phyloP scores from a whole-genome alignment of 805 yeast genomes.

The Schizosaccharomyces cryophilus region DNA sequence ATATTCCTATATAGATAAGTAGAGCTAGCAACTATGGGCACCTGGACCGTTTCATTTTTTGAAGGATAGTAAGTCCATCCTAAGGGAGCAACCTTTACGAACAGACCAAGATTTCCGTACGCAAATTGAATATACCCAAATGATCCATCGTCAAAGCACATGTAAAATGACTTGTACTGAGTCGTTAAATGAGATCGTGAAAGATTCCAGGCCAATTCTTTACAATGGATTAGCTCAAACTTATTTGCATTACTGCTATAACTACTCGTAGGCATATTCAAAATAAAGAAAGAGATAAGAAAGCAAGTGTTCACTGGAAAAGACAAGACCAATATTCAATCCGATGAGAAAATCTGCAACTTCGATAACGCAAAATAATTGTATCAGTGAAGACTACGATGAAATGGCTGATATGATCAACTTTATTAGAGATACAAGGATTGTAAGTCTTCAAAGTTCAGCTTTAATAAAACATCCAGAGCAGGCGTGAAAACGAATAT shows the following conservation, averaged over 20 bases:
- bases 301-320: neutral
- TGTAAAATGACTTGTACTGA: constrained; percentile 2
- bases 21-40: neutral
- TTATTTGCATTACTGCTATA: neutral
- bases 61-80: constrained; percentile 2
- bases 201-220: neutral
- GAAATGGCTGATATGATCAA: no score
- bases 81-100: constrained; percentile 1
- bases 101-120: constrained; percentile 2
- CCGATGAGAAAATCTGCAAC: no score
- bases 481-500: no score
- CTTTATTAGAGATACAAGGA: no score
- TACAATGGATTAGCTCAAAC: neutral
- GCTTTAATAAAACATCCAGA: no score
- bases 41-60: neutral
- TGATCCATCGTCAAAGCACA: constrained; percentile 1
- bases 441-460: no score
- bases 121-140: constrained; percentile 2
- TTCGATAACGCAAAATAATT: no score
- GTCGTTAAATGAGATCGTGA: neutral
- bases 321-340: no score
- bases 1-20: neutral
- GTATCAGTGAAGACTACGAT: no score
- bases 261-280: neutral
- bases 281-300: neutral